Base-by-base conservation (phyloP, 495 filamentous ascomycete genomes). In the Lentithecium fluviatile region DNA sequence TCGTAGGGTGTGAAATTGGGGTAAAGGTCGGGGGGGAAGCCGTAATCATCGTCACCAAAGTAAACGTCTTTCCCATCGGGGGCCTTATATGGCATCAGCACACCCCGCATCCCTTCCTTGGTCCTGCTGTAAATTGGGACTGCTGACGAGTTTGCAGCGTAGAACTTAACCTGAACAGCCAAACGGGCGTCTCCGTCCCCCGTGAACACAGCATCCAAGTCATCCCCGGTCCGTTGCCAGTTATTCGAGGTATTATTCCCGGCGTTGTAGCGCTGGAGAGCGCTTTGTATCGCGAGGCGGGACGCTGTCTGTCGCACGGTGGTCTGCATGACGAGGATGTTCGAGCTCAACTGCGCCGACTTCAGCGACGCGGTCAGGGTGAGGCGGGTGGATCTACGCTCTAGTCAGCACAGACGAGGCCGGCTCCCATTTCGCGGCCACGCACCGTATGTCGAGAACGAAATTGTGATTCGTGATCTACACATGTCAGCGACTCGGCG, bases 351-450 rank as follows among this genome's bases (percentile, higher is more conserved):
- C 69, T 92, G 86, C 20, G 87, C 83, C 24, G 91, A 85, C 72
- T 95, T 96, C 69, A 96, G 82, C 12, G 86, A 88, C 15, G 92
- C 92, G 1, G 89, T 89, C 49, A 96, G 80, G 25, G 86, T 74
- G 29, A 95, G 82, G 36, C 82, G 79, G 45, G 77, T 76, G 0
- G 76, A 74, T 59, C 80, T 82, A 23, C 26, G 21, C 24, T 11
- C 4, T 21, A 29, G 6, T 23, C 24, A 51, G 70, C 20, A 32
- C 29, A 32, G 17, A 20, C 17, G 17, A 7, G 11, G 5, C 21
- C 20, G 15, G 6, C 15, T 21, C 2, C 6, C 7, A 8, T 19
- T 23, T 7, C 26, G 21, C 7, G 59, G 20, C 17, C 64, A 74
- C 75, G 69, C 77, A 81, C 80, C 79, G 73, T 66, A 91, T 80